These are phyloP conservation scores for Zymoseptoria tritici DNA, from an alignment of 2,329 filamentous ascomycete genomes.

Conservation along the genomic window DNA sequence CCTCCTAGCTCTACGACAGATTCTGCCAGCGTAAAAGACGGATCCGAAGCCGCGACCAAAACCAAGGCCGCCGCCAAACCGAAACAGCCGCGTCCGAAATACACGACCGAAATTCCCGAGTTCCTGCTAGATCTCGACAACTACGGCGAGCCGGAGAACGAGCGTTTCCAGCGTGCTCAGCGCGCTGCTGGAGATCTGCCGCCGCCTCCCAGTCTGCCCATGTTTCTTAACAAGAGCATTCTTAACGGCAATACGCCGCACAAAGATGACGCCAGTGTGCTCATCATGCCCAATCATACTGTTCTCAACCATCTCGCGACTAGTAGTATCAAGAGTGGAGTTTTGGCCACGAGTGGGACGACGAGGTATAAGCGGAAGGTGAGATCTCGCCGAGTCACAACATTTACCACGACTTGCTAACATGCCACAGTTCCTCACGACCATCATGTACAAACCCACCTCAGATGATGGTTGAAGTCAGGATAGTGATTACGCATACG, in stretches of 20 bases:
- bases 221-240: conserved; percentile 90
- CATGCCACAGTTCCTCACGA: conserved; percentile 74
- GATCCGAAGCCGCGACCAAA: conserved; percentile 1
- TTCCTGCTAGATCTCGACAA: conserved; percentile 81
- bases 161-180: conserved; percentile 65
- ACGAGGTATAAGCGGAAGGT: conserved; percentile 97
- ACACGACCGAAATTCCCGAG: conserved; percentile 68
- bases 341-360: conserved; percentile 89
- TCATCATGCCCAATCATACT: conserved; percentile 95
- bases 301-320: conserved; percentile 94
- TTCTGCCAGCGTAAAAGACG: conserved; percentile 4
- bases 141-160: conserved; percentile 53
- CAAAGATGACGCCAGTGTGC: conserved; percentile 96
- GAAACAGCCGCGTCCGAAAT: conserved; percentile 47
- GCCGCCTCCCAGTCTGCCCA: conserved; percentile 74
- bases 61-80: conserved; percentile 17
- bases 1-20: conserved; percentile 5
- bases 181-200: conserved; percentile 71
- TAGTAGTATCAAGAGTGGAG: conserved; percentile 94
- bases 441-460: conserved; percentile 93
- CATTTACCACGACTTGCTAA: too few relatives aligned
- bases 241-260: conserved; percentile 83
- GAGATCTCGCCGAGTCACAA: too few relatives aligned
- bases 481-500: neutral
- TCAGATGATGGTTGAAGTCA: conserved; percentile 32